phyloP scores from a whole-genome alignment of 345 rosid species.

The Arabis alpina region DNA sequence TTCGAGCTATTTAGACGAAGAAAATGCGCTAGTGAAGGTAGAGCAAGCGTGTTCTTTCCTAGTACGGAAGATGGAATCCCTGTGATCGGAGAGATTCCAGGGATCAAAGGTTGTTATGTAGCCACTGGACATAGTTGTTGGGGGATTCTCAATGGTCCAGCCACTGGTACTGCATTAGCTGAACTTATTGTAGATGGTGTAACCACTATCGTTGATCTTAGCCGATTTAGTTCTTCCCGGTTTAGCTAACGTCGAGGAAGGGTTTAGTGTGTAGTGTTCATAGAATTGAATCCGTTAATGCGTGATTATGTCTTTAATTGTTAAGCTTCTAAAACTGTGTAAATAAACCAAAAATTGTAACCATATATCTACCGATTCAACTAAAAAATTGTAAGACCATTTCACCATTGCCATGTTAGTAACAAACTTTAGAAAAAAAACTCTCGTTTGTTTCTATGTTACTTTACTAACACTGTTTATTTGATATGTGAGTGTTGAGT shows the following conservation, averaged over 20 bases:
- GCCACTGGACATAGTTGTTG: slow-evolving; percentile 90
- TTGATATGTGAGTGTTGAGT: no score
- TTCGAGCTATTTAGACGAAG: slow-evolving; percentile 71
- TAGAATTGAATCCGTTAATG: no score
- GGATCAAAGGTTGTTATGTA: slow-evolving; percentile 69
- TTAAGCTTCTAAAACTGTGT: no score
- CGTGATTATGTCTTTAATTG: no score
- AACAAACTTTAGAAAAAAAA: no score
- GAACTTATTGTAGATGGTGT: slow-evolving; percentile 73
- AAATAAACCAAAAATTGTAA: no score
- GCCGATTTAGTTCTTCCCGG: slow-evolving; percentile 74
- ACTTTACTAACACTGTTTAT: no score
- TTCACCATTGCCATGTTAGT: no score
- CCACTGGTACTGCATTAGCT: slow-evolving; percentile 87
- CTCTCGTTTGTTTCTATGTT: no score
- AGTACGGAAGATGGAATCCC: slow-evolving; percentile 76
- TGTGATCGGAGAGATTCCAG: slow-evolving; percentile 77
- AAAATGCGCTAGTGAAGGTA: slow-evolving; percentile 61
- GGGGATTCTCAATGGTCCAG: slow-evolving; percentile 93
- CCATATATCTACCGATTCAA: not conserved
- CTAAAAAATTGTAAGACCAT: no score
- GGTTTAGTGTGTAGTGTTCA: no score
- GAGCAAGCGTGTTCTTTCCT: slow-evolving; percentile 94
- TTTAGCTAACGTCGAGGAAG: slow-evolving; percentile 42
- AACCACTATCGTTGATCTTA: slow-evolving; percentile 65